Percentiles rank a stretch among this genome's conserved stretches.
Conservation (phyloP, 768 basidiomycete genomes). For the Boletus rufocinnamomeus region DNA sequence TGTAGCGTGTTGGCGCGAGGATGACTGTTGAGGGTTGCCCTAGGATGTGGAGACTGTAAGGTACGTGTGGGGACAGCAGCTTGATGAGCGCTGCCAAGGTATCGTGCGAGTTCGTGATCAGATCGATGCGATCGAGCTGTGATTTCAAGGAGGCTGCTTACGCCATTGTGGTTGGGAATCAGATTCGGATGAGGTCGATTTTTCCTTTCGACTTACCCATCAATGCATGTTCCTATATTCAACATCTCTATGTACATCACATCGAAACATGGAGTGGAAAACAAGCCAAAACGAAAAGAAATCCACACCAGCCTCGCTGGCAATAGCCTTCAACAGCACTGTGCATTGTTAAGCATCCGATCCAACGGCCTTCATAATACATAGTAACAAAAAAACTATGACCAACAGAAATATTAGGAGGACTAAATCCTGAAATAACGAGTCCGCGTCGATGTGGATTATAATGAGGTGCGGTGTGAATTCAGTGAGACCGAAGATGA, state of each 20-base stretch:
- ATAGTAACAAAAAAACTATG: no score
- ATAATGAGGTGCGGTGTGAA: no score
- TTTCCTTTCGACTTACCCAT: no score
- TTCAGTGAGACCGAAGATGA: not conserved
- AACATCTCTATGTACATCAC: not conserved
- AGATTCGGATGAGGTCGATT: no score
- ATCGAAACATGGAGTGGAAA: not conserved
- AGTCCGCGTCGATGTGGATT: not conserved
- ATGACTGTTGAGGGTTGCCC: slow-evolving; percentile 19
- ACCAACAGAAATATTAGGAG: no score
- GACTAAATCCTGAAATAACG: not conserved
- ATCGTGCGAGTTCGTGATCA: not conserved
- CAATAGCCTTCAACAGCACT: not conserved
- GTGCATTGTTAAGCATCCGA: not conserved
- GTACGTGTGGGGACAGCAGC: slow-evolving; percentile 13
- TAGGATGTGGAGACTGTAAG: slow-evolving; percentile 15
- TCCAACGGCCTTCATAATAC: no score
- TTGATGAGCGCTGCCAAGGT: slow-evolving; percentile 7
- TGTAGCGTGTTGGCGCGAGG: slow-evolving; percentile 9
- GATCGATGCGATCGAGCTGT: slow-evolving; percentile 13
- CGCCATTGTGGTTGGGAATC: no score
- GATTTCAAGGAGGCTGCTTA: not conserved
- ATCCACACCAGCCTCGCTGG: not conserved
- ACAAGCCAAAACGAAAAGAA: not conserved
- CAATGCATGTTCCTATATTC: no score